These are phyloP conservation scores for Pseudocohnilembus persalinus DNA, from an alignment of 169 alveolate species.

Conservation along the genomic window DNA sequence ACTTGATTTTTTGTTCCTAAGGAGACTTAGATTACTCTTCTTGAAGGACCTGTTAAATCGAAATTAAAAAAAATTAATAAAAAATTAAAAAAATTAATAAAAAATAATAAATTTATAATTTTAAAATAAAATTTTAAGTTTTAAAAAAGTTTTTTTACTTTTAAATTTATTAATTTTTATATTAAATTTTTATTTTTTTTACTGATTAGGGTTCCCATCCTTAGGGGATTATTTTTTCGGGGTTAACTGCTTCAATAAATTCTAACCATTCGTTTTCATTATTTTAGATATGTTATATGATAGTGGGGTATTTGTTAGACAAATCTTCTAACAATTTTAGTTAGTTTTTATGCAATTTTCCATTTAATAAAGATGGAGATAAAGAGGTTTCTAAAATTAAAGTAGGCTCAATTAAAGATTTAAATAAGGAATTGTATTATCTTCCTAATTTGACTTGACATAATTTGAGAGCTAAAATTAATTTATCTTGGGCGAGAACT, in stretches of 20 bases:
- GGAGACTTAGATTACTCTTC: not conserved
- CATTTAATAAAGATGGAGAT: constrained; percentile 51
- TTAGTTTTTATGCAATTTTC: constrained; percentile 59
- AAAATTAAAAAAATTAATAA: no score
- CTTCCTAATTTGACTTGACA: constrained; percentile 74
- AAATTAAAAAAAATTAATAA: not conserved
- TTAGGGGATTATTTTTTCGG: constrained; percentile 78
- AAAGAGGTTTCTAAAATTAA: constrained; percentile 56
- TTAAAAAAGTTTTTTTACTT: no score
- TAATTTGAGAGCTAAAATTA: constrained; percentile 75
- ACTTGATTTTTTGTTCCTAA: not conserved
- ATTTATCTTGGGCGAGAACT: constrained; percentile 64
- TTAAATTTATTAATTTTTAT: no score
- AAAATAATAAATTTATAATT: no score
- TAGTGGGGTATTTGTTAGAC: constrained; percentile 41
- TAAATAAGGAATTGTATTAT: constrained; percentile 61
- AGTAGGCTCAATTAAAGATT: constrained; percentile 57
- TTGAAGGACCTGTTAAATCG: not conserved
- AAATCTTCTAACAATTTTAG: constrained; percentile 59
- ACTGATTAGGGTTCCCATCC: constrained; percentile 39
- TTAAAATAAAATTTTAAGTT: no score
- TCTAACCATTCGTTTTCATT: constrained; percentile 66
- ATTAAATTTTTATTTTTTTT: no score
- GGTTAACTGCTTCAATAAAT: constrained; percentile 60
- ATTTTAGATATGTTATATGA: constrained; percentile 52